Conservation (phyloP, 2,329 filamentous ascomycete species). For the Verticillium alfalfae region DNA sequence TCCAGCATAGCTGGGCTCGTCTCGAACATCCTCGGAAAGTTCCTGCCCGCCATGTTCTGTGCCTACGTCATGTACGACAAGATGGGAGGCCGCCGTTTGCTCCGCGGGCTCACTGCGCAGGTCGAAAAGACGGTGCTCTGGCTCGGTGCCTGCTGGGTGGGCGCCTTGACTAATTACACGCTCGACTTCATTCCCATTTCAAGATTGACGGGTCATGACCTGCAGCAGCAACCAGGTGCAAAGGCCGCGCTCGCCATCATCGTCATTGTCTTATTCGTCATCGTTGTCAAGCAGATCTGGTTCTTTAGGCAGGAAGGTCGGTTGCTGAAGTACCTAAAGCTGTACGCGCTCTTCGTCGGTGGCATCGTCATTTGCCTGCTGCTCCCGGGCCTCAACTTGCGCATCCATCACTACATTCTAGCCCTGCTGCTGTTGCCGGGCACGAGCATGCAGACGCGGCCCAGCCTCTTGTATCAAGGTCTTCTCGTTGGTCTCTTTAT, state of each 20-base stretch:
- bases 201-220: constrained; percentile 84
- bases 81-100: constrained; percentile 68
- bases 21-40: constrained; percentile 72
- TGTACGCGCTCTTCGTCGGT: constrained; percentile 66
- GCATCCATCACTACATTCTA: constrained; percentile 94
- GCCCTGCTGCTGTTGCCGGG: constrained; percentile 82
- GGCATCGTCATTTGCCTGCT: constrained; percentile 66
- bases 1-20: constrained; percentile 64
- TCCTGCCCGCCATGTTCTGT: constrained; percentile 81
- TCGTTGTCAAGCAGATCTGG: constrained; percentile 74
- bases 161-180: constrained; percentile 89
- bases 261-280: constrained; percentile 60
- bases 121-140: constrained; percentile 87
- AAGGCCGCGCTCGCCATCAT: constrained; percentile 76
- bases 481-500: constrained; percentile 86
- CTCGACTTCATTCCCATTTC: constrained; percentile 91
- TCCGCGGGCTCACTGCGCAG: constrained; percentile 71
- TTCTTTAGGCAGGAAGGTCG: constrained; percentile 81
- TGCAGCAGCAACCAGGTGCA: constrained; percentile 83
- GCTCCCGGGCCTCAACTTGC: constrained; percentile 71
- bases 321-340: constrained; percentile 67
- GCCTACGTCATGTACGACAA: constrained; percentile 79
- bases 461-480: constrained; percentile 81
- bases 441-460: constrained; percentile 81
- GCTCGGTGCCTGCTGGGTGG: constrained; percentile 87